Percentiles rank a stretch among this genome's conserved stretches.
Conservation (phyloP, 2,329 filamentous ascomycete species). For the Pochonia chlamydosporia region DNA sequence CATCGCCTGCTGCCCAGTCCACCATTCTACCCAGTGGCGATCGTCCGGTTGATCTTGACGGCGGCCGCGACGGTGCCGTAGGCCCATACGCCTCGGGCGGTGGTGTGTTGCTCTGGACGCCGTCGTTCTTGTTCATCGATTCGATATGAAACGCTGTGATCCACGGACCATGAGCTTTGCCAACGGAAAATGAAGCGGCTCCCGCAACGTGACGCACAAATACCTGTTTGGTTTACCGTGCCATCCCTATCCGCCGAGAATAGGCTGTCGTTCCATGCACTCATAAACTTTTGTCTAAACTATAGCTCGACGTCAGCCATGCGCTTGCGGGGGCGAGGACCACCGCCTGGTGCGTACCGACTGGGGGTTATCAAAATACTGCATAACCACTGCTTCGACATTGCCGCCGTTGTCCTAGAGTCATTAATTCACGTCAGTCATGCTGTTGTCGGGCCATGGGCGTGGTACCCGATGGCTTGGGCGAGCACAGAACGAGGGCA, state of each 20-base stretch:
- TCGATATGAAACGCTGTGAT: constrained; percentile 50
- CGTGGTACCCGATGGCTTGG: not conserved
- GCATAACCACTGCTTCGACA: constrained; percentile 41
- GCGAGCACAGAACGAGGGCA: not conserved
- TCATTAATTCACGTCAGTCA: constrained; percentile 3
- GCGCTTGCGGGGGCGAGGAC: not conserved
- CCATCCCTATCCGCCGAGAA: constrained; percentile 51
- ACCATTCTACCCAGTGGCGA: constrained; percentile 50
- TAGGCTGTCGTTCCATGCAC: constrained; percentile 47
- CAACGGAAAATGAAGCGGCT: not conserved
- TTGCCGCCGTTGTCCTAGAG: constrained; percentile 36
- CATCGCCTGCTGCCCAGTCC: constrained; percentile 39
- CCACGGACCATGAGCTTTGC: not conserved
- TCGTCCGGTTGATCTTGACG: constrained; percentile 51
- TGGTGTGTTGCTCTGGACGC: constrained; percentile 39
- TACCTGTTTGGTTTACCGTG: constrained; percentile 32
- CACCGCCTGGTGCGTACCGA: constrained; percentile 18
- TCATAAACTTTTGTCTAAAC: constrained; percentile 42
- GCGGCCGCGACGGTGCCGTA: constrained; percentile 53
- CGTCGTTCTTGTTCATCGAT: constrained; percentile 37
- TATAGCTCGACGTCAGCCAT: constrained; percentile 15
- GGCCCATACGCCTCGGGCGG: constrained; percentile 33
- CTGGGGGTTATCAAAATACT: constrained; percentile 45
- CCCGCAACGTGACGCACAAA: constrained; percentile 31
- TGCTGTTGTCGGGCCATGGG: not conserved